A percentile compares a stretch with the other conserved stretches of the same genome.
Evolutionary conservation across 805 yeast species (phyloP).

Genomic region (Candida coleopterorum): DNA sequence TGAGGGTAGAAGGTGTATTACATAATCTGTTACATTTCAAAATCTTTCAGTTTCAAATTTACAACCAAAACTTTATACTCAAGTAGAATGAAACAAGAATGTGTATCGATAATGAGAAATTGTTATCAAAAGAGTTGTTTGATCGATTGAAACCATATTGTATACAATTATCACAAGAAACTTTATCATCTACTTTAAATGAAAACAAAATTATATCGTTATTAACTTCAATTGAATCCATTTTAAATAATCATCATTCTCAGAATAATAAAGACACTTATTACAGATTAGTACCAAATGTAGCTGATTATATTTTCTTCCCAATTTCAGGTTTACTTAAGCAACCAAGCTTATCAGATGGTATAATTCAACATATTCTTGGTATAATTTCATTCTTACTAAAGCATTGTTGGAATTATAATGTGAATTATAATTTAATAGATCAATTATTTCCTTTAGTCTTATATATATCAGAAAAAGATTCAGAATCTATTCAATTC

Average conservation of each 20-base stretch:
- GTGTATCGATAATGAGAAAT: background rate
- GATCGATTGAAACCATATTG: conserved; percentile 26
- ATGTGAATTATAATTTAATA: conserved; percentile 17
- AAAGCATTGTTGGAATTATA: conserved; percentile 25
- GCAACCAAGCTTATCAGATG: conserved; percentile 18
- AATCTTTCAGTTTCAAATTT: background rate
- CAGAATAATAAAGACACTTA: background rate
- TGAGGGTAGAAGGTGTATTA: background rate
- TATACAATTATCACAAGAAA: conserved; percentile 21
- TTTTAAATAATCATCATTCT: conserved; percentile 3
- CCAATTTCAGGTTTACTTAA: conserved; percentile 33
- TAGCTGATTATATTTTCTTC: conserved; percentile 40
- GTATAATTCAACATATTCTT: conserved; percentile 19
- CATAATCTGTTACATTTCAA: background rate
- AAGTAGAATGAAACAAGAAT: too few relatives aligned
- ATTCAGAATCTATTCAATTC: conserved; percentile 10
- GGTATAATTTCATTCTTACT: conserved; percentile 25
- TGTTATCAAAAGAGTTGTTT: conserved; percentile 25
- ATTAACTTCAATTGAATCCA: conserved; percentile 8
- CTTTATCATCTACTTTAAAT: conserved; percentile 12
- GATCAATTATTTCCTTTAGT: conserved; percentile 35
- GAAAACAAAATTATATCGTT: conserved; percentile 2
- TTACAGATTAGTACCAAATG: conserved; percentile 23
- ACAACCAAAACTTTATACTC: conserved; percentile 3
- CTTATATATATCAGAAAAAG: conserved; percentile 16